These are phyloP conservation scores for Canavalia ensiformis DNA, from an alignment of 306 rosid species.

Conservation along the genomic window DNA sequence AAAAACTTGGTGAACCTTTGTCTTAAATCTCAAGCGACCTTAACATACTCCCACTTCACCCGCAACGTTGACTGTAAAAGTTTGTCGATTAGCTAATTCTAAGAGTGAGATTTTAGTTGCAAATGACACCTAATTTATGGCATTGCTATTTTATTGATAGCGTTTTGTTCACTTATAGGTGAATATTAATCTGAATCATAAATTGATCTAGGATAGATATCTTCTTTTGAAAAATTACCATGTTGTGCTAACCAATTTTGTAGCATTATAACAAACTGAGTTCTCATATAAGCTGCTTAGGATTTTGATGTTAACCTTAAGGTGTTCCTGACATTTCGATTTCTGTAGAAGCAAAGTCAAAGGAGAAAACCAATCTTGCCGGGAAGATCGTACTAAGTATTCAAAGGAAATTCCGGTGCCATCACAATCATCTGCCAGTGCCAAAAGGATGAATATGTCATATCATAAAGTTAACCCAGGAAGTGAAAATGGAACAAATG, in stretches of 20 bases:
- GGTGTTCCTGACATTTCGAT: slow-evolving; percentile 39
- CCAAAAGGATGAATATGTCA: slow-evolving; percentile 71
- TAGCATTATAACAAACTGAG: neutral
- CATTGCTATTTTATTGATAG: neutral
- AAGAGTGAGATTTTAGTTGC: neutral
- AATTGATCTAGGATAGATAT: slow-evolving; percentile 19
- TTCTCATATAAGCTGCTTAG: slow-evolving; percentile 7
- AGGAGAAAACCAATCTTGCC: slow-evolving; percentile 49
- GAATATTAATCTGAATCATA: slow-evolving; percentile 34
- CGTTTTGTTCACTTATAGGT: neutral
- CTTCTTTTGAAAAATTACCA: slow-evolving; percentile 2
- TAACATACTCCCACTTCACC: neutral
- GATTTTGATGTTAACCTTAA: slow-evolving; percentile 15
- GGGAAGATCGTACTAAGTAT: slow-evolving; percentile 47
- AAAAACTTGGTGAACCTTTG: neutral
- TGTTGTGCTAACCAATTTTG: neutral
- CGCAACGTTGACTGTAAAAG: slow-evolving; percentile 1
- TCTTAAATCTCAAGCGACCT: slow-evolving; percentile 1
- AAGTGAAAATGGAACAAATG: slow-evolving; percentile 59
- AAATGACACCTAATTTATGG: neutral
- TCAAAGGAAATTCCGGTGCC: slow-evolving; percentile 49
- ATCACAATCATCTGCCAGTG: slow-evolving; percentile 52
- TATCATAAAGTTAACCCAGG: slow-evolving; percentile 73
- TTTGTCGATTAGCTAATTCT: slow-evolving; percentile 11
- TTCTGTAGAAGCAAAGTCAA: slow-evolving; percentile 60